Evolutionary conservation across 73 alveolate genomes (phyloP), one percentile per base, ranked within the genome.

Genomic region (Symbiodinium pilosum): DNA sequence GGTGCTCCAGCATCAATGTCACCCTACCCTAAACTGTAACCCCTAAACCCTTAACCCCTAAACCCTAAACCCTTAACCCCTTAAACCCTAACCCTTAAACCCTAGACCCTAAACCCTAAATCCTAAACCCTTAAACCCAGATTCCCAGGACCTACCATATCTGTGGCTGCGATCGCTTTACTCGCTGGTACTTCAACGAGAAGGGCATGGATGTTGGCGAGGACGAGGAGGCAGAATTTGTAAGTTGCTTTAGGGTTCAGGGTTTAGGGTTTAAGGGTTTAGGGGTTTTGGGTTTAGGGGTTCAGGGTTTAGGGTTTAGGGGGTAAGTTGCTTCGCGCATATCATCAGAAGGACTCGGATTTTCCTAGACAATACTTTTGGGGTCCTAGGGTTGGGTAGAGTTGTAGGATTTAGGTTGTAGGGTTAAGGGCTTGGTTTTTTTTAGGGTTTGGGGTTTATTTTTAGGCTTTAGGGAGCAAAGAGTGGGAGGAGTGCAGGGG

Each of bases 131-230:
- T 20, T 54, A 81, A 43, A 11, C 16, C 64, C 92, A 28, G 43
- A 18, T 9, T 36, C 14, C 34, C 34, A 73, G 98, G 91, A 92
- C 91, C 32, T 92, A 73, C 69, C 91, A 92, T 91, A 92, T 92
- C 89, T 26, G 71, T 34, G 98, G 98, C 26, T 92, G 98, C 56
- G 98, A 92, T 44, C 85, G 98, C 83, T 92, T 92, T 34, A 92
- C 98, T 1, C 52, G 98, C 14, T 92, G 98, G 98, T 92, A 73
- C 83, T 92, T 43, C 71, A 43, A 34, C 8, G 87, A 92, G 91
- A 28, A 64, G 12, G 95, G 95, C 38, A 4, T 68, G 21, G 95
- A 88, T 12, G 84, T 43, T n/a, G 95, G 95, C 47, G 95, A 88
- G 71, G 73, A 88, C 44, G 95, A 88, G 86, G 95, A 88, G 81